Evolutionary conservation across 2,329 filamentous ascomycete genomes (phyloP), one percentile per base, ranked within the genome.

Genomic region (Penicillium sp.): DNA sequence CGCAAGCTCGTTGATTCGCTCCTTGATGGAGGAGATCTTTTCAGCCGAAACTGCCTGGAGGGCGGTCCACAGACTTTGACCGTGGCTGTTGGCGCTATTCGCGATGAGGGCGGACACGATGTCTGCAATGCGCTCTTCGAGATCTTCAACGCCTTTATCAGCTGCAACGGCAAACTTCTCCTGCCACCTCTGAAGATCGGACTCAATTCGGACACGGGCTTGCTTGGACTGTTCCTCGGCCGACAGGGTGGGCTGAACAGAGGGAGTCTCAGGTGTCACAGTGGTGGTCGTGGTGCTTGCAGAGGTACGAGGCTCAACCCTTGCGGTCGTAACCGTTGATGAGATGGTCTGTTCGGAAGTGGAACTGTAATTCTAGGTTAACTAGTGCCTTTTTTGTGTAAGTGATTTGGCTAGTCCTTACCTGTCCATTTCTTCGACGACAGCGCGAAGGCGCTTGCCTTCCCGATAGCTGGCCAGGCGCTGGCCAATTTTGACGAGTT

Each of bases 401-500:
- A 54, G 51, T 33, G 1, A 12, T 44, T 28, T 28, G n/a, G 22
- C 33, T 66, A 67, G 15, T 17, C 22, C 19, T 37, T 76, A 81
- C 78, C 72, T 79, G 57, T 87, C 84, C 56, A 83, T 76, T 47
- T 86, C 83, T 53, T 87, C 84, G 45, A 86, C 79, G 19, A 82
- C 84, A 38, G 86, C 84, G 67, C 88, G 84, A 24, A 90, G 69
- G 68, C 86, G 88, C 73, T 86, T 87, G 22, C 86, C 86, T 69
- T 86, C 83, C 24, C 83, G 78, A 61, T 84, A 84, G 65, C 80
- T 82, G 44, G 93, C 93, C 12, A 99, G 85, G 50, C 93, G 89
- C 80, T 97, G 91, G 13, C 92, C 91, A 71, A 99, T 98, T 71
- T 93, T 92, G 60, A 94, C 86, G 15, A 99, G 84, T 78, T 99